A percentile compares a stretch with the other conserved stretches of the same genome.
Conservation (phyloP, 148 eudicot species). For the Talinum fruticosum region DNA sequence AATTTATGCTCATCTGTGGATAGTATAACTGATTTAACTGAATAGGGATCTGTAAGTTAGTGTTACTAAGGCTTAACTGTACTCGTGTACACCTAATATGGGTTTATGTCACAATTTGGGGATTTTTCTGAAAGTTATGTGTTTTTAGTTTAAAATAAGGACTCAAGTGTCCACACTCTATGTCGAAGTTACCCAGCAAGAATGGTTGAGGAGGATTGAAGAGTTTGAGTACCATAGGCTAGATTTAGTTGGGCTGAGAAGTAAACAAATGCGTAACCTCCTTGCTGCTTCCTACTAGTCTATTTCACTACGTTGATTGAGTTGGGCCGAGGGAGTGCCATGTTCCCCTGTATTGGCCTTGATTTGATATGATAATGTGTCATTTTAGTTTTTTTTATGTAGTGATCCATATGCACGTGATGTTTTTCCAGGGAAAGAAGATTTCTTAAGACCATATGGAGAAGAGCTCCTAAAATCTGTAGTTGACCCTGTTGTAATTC, state of each 20-base stretch:
- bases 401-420: no score
- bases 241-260: no score
- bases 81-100: background rate
- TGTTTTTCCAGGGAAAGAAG: constrained; percentile 61
- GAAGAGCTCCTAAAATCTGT: constrained; percentile 64
- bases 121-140: background rate
- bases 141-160: background rate
- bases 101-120: background rate
- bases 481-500: constrained; percentile 61
- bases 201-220: background rate
- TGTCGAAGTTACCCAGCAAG: background rate
- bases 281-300: no score
- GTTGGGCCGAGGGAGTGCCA: no score
- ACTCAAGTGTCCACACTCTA: background rate
- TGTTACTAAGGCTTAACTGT: background rate
- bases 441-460: constrained; percentile 72
- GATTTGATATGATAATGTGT: background rate
- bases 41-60: background rate
- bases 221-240: background rate
- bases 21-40: no score
- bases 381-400: background rate
- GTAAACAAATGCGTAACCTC: no score
- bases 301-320: no score
- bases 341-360: background rate
- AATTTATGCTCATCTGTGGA: no score